Base-by-base conservation (phyloP, 2,329 filamentous ascomycete species). In the Epicoccum nigrum region DNA sequence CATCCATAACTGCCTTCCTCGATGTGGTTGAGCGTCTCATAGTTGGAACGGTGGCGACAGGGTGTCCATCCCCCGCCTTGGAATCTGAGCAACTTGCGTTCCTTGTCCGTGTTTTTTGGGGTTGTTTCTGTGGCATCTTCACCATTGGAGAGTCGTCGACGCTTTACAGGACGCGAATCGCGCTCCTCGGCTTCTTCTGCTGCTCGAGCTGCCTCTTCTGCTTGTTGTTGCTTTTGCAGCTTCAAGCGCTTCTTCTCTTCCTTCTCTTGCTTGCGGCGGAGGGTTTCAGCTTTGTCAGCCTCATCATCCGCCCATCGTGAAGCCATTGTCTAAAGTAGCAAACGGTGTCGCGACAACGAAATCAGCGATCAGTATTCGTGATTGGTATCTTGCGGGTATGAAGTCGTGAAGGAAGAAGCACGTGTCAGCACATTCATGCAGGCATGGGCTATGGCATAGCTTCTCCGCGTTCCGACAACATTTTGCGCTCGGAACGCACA, bases 1-100 rank as follows among this genome's bases (percentile, higher is more conserved):
- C 87, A 93, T 37, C 94, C 94, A 74, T 99, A 99, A 7, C 92
- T 92, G 28, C 94, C 94, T 77, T 99, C 94, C 74, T 97, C 94
- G 65, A 99, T 99, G 70, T 94, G 89, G 73, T 99, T 99, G 50
- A 99, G 80, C 62, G 90, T 89, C 66, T 97, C 90, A 76, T 92
- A 99, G 68, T 90, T 87, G 67, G 93, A 88, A 20, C 96, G 88
- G 69, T 89, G 89, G 54, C 89, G 82, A 67, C 88, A 89, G 3
- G 83, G 80, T 50, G 84, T 82, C 85, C 92, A 96, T 60, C 78
- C 74, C 8, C 83, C 82, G 12, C 80, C 79, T 8, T 88, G 82
- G 67, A 95, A 92, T 9, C 88, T 85, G 33, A 97, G 74, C 2
- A 96, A 78, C 57, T 81, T 84, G 1, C 83, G 74, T 28, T 79